These are phyloP conservation scores for Stromatinia cepivora DNA, from an alignment of 2,329 filamentous ascomycete genomes.

Conservation along the genomic window DNA sequence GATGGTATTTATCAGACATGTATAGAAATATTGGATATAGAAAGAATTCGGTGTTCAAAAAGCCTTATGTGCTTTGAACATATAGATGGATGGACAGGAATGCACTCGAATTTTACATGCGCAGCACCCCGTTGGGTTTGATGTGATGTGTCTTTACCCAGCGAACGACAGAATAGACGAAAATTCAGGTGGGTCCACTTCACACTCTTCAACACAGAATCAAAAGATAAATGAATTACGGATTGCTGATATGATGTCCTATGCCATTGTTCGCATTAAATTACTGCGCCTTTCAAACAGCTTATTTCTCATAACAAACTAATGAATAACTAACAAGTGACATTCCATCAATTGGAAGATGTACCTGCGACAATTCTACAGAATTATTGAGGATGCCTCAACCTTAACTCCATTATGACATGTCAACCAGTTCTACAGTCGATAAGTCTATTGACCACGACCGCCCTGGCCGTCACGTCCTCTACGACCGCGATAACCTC, in stretches of 20 bases:
- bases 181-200: neutral
- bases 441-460: slow-evolving; percentile 6
- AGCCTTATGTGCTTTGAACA: neutral
- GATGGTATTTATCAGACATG: neutral
- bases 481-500: neutral
- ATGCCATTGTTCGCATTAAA: neutral
- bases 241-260: neutral
- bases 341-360: neutral
- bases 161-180: too few relatives aligned
- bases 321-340: neutral
- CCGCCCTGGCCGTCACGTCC: too few relatives aligned
- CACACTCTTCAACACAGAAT: neutral
- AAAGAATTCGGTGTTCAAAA: neutral
- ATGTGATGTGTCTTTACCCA: neutral
- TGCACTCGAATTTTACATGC: neutral
- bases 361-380: neutral
- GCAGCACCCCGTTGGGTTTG: neutral
- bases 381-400: neutral
- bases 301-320: neutral
- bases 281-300: neutral
- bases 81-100: neutral
- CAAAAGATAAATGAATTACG: neutral
- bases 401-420: too few relatives aligned
- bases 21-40: neutral
- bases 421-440: too few relatives aligned